Evolutionary conservation across 352 stramenopile genomes (phyloP), one percentile per base, ranked within the genome.

Genomic region (Elongisporangium undulatum): DNA sequence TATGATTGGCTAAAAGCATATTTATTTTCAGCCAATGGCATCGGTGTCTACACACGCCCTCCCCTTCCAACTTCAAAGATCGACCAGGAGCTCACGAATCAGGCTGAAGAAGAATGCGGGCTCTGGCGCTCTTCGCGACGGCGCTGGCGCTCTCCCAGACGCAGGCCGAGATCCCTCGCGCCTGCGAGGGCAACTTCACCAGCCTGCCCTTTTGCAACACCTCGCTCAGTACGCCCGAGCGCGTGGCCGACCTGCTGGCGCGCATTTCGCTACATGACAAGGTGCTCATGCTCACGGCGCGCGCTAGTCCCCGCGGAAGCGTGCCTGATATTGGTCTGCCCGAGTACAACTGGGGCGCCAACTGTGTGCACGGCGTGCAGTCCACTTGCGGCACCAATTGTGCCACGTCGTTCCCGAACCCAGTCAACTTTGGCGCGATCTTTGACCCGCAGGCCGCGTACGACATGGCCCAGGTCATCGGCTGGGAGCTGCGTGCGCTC

Each of bases 341-440:
- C 4, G 79, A 90, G 54, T 98, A 98, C 77, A 84, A 97, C 67
- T 98, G 92, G 90, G 96, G 94, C 29, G 94, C 85, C 53, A 97
- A 98, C 71, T 96, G 85, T 49, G 83, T 98, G 10, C 95, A 98
- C 58, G 95, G 94, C 23, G 79, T 97, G 54, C 91, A 90, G 62
- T 88, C 84, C 19, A 97, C 89, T 20, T 87, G 77, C 67, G 72
- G 76, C 55, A 70, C 77, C 51, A 66, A 86, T 61, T 89, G 74
- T 62, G 80, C 94, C 21, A 98, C 95, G 29, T 87, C 68, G 49
- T 98, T 98, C 70, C 90, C 93, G 8, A 92, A 96, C 48, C 87
- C 93, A 1, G 82, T 96, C 29, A 95, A 92, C 51, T 63, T 98
- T 9, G 91, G 82, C 5, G 79, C 81, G 48, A 81, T 95, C 22